These are phyloP conservation scores for Nicotiana tabacum DNA, from an alignment of 257 asterid genomes.

Conservation along the genomic window DNA sequence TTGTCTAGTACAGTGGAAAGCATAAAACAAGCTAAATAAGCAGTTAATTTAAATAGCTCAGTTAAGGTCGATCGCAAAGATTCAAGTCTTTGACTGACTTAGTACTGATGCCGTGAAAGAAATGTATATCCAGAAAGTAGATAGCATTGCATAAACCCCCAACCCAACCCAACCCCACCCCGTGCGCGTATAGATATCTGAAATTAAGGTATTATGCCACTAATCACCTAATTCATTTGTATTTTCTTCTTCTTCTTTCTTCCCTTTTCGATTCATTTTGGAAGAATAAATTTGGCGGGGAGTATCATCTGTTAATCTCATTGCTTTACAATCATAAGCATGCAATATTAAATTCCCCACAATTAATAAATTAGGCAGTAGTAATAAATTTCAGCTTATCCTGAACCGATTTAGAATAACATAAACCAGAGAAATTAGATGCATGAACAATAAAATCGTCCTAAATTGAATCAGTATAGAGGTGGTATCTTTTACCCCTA, in stretches of 20 bases:
- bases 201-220: not conserved
- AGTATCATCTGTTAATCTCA: not conserved
- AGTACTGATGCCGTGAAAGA: not conserved
- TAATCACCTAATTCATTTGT: not conserved
- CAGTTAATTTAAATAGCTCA: too few relatives aligned
- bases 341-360: not conserved
- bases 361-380: not conserved
- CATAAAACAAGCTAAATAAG: not conserved
- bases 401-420: not conserved
- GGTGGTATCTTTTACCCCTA: not conserved
- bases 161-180: too few relatives aligned
- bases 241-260: too few relatives aligned
- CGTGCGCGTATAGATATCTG: too few relatives aligned
- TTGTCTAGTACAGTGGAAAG: too few relatives aligned
- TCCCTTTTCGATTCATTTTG: too few relatives aligned
- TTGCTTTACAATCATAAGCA: not conserved
- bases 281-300: not conserved
- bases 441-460: not conserved
- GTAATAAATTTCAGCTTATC: not conserved
- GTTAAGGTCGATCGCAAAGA: too few relatives aligned
- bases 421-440: not conserved
- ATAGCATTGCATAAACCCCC: not conserved
- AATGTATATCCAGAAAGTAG: not conserved
- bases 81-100: not conserved
- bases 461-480: not conserved